phyloP scores from a whole-genome alignment of 2,329 filamentous ascomycete species.

The Colletotrichum sp. region DNA sequence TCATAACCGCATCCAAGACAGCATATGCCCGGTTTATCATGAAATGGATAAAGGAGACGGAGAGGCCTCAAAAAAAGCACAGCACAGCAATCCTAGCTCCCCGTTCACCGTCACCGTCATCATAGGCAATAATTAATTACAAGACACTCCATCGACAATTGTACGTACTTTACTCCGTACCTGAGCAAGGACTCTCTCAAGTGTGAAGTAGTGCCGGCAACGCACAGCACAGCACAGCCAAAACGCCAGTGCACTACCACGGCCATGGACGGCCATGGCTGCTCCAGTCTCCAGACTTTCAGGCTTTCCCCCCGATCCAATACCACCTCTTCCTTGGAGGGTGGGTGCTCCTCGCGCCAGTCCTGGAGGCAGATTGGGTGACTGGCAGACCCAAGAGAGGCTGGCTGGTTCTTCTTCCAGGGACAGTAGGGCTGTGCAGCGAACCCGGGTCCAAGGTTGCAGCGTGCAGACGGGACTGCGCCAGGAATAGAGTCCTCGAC shows the following conservation, averaged over 20 bases:
- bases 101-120: not conserved
- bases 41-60: not conserved
- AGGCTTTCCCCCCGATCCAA: not conserved
- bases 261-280: not conserved
- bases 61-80: not conserved
- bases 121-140: not conserved
- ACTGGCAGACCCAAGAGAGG: not conserved
- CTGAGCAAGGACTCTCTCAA: not conserved
- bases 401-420: conserved; percentile 1
- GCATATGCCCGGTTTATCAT: not conserved
- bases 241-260: not conserved
- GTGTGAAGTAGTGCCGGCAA: not conserved
- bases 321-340: not conserved
- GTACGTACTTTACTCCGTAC: not conserved
- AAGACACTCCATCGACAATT: not conserved
- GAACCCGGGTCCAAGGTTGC: conserved; percentile 1
- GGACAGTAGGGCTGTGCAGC: conserved; percentile 21
- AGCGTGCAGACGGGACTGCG: not conserved
- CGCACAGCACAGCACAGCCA: conserved; percentile 3
- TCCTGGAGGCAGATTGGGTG: not conserved
- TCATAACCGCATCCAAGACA: not conserved
- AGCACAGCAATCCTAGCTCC: conserved; percentile 1
- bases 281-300: not conserved
- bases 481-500: conserved; percentile 17
- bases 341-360: not conserved